Base-by-base conservation (phyloP, 2,329 filamentous ascomycete species). In the Aspergillus viridinutans region DNA sequence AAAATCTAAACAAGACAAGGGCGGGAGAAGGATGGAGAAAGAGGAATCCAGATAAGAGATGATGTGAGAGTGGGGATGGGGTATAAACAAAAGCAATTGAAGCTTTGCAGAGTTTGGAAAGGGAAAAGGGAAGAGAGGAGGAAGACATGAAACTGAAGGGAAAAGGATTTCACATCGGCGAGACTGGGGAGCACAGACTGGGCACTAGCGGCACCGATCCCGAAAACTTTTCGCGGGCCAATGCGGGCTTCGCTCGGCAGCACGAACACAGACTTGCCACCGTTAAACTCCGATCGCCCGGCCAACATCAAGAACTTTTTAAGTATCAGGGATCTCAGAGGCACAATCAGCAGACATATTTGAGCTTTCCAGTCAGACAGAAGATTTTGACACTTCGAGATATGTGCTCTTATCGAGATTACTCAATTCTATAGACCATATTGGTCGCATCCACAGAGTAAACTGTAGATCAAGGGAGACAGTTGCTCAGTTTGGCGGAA, bases 141-240 rank as follows among this genome's bases (percentile, higher is more conserved):
- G 59, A 67, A 54, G 58, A 61, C 63, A 64, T 67, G 62, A 64
- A 69, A 69, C 62, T 62, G 65, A 69, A 67, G 64, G 57, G 49
- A 48, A 47, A 47, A 51, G 45, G 32, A 53, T 56, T 51, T 50
- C 49, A 25, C 57, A 42, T 54, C 4, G 9, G 23, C 21, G 20
- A 21, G 9, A 47, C 5, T 38, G 21, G 23, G 23, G 10, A 47
- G 43, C 43, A 47, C 23, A 23, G 43, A 47, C 23, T 54, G 53
- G 63, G 57, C 55, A 60, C 62, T 64, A 63, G 56, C 60, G 61
- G 60, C 58, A 55, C 60, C 61, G 53, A 61, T 59, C 61, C 68
- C 67, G 68, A 69, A 69, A 69, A 69, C 65, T 70, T 70, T 70
- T 70, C 68, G 67, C 66, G 49, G 52, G 63, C 62, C 66, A 64